These are phyloP conservation scores for Akanthomyces uredinophilus DNA, from an alignment of 2,329 filamentous ascomycete genomes.

Conservation along the genomic window DNA sequence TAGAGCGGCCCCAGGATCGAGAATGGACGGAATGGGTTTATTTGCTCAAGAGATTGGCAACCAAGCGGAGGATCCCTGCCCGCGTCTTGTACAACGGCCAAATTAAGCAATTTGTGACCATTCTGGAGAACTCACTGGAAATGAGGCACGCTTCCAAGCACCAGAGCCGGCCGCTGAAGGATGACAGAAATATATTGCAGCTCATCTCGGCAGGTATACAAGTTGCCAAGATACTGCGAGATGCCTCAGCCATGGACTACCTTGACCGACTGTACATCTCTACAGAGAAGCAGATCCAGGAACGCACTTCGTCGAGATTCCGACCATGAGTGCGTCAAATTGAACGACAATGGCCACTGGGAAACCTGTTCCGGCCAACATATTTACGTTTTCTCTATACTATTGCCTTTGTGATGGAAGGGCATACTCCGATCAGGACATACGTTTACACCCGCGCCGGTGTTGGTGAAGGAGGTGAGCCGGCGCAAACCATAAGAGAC, in stretches of 20 bases:
- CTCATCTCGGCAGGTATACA: slow-evolving; percentile 82
- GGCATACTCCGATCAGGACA: slow-evolving; percentile 7
- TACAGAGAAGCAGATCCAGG: slow-evolving; percentile 73
- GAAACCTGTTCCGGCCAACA: not conserved
- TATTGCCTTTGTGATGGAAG: not conserved
- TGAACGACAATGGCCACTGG: not conserved
- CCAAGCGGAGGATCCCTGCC: slow-evolving; percentile 78
- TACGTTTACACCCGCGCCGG: slow-evolving; percentile 12
- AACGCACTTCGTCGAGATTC: slow-evolving; percentile 47
- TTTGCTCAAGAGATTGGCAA: slow-evolving; percentile 77
- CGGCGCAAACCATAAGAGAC: not conserved
- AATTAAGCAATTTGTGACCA: slow-evolving; percentile 86
- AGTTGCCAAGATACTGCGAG: slow-evolving; percentile 81
- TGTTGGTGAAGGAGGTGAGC: not conserved
- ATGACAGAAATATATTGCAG: slow-evolving; percentile 84
- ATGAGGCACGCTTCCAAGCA: slow-evolving; percentile 83
- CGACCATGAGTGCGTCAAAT: slow-evolving; percentile 17
- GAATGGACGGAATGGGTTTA: slow-evolving; percentile 94
- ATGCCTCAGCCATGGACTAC: slow-evolving; percentile 77
- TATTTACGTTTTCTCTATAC: slow-evolving; percentile 13
- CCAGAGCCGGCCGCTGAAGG: slow-evolving; percentile 76
- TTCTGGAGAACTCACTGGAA: slow-evolving; percentile 81
- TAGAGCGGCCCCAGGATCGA: slow-evolving; percentile 68
- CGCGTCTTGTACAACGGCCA: slow-evolving; percentile 82
- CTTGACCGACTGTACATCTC: slow-evolving; percentile 76